Evolutionary conservation across 2,329 filamentous ascomycete species (phyloP).

Genomic region (Passalora sequoiae): DNA sequence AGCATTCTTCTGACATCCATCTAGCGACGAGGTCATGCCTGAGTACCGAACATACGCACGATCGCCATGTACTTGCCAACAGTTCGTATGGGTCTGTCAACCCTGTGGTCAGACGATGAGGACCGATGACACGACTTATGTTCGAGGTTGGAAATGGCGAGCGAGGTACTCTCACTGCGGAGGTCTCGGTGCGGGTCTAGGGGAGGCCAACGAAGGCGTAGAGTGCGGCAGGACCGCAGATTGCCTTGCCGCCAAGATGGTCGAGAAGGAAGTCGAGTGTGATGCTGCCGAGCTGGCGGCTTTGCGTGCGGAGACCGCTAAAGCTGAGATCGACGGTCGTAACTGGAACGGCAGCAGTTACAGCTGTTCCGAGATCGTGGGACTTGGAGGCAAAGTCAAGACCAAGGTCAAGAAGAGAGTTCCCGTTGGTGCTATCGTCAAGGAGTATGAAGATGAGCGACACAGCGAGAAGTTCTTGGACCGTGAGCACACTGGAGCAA

Average conservation of each 20-base stretch:
- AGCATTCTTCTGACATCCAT: constrained; percentile 6
- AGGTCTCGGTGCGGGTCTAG: constrained; percentile 78
- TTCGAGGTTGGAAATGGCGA: constrained; percentile 80
- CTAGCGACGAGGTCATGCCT: constrained; percentile 4
- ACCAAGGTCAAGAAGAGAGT: constrained; percentile 81
- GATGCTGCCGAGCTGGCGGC: constrained; percentile 68
- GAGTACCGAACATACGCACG: constrained; percentile 39
- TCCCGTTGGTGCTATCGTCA: constrained; percentile 74
- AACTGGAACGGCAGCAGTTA: constrained; percentile 64
- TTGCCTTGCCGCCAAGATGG: constrained; percentile 71
- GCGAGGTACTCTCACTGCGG: constrained; percentile 74
- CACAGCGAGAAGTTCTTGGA: constrained; percentile 60
- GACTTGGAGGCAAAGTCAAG: constrained; percentile 82
- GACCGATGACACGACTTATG: constrained; percentile 54
- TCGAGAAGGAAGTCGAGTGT: constrained; percentile 80
- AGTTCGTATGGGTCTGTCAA: constrained; percentile 76
- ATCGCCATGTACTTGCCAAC: constrained; percentile 53
- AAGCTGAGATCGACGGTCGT: constrained; percentile 24
- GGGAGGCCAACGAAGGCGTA: constrained; percentile 81
- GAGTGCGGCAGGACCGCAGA: constrained; percentile 73
- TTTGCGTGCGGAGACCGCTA: constrained; percentile 33
- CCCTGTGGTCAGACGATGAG: constrained; percentile 71
- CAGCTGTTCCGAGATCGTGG: constrained; percentile 80
- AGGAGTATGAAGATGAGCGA: constrained; percentile 76
- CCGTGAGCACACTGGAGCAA: constrained; percentile 62